phyloP scores from a whole-genome alignment of 768 basidiomycete genomes.

The Dentipellis sp. region DNA sequence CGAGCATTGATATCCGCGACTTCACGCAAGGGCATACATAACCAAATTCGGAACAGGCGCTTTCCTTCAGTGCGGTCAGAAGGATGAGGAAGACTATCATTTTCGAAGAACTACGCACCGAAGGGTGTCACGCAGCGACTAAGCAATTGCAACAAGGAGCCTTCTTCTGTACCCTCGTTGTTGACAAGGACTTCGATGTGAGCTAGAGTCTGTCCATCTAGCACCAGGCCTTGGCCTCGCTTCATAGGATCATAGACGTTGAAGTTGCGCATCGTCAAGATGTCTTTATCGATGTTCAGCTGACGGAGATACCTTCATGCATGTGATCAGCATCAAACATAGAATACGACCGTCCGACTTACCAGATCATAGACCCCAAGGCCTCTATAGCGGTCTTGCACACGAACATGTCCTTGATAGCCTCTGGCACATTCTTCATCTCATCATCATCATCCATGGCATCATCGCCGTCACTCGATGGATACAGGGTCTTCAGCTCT shows the following conservation, averaged over 20 bases:
- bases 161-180: constrained; percentile 89
- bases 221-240: constrained; percentile 70
- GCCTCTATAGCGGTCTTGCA: constrained; percentile 70
- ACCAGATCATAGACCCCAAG: constrained; percentile 90
- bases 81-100: no score
- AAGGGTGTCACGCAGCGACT: constrained; percentile 86
- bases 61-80: constrained; percentile 41
- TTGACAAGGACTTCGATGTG: constrained; percentile 93
- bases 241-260: constrained; percentile 96
- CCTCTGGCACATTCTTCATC: constrained; percentile 44
- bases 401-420: constrained; percentile 65
- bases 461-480: constrained; percentile 28
- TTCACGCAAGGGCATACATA: constrained; percentile 84
- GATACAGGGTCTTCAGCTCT: constrained; percentile 62
- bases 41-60: constrained; percentile 92
- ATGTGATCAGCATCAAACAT: not conserved
- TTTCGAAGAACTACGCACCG: constrained; percentile 37
- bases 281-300: constrained; percentile 92
- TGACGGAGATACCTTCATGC: constrained; percentile 65
- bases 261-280: constrained; percentile 95
- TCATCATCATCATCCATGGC: constrained; percentile 39
- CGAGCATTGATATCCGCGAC: constrained; percentile 82
- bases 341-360: constrained; percentile 13
- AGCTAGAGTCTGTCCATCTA: constrained; percentile 92
- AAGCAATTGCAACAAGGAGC: constrained; percentile 76